Percentiles rank a stretch among this genome's conserved stretches.
phyloP scores from a whole-genome alignment of 1,284 basidiomycete species.

The Trichosporon coremiiforme region DNA sequence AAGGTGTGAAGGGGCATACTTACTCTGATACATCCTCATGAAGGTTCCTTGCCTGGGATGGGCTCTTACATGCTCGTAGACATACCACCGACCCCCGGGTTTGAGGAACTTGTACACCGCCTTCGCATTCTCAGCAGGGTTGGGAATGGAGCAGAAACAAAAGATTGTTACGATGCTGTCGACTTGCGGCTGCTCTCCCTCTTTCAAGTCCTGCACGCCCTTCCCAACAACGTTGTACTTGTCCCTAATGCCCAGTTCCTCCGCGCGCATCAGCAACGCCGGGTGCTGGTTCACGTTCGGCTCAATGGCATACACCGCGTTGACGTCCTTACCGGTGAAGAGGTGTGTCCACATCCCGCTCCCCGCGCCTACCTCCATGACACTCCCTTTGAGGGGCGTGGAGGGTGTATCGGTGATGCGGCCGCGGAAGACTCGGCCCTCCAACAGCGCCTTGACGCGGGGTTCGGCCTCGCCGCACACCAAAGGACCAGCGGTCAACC shows the following conservation, averaged over 20 bases:
- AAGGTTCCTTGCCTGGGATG: not conserved
- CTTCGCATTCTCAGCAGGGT: constrained; percentile 17
- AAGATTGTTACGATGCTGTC: constrained; percentile 24
- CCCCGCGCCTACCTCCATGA: not conserved
- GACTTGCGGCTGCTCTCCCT: constrained; percentile 23
- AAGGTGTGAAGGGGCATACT: no score
- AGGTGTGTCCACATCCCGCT: not conserved
- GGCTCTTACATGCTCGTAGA: constrained; percentile 13
- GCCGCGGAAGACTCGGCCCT: not conserved
- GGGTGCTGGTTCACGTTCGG: not conserved
- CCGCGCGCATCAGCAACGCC: not conserved
- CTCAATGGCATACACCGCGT: not conserved
- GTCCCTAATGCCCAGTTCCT: not conserved
- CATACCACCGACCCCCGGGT: constrained; percentile 23
- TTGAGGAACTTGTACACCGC: constrained; percentile 25
- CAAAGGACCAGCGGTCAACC: not conserved
- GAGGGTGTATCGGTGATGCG: not conserved
- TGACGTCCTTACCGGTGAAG: not conserved
- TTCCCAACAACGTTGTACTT: not conserved
- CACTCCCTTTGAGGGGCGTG: not conserved
- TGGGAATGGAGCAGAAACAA: constrained; percentile 24
- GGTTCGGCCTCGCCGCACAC: not conserved
- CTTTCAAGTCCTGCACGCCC: constrained; percentile 26
- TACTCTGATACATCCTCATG: not conserved
- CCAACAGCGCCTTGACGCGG: not conserved